These are phyloP conservation scores for Neoboletus magnificus DNA, from an alignment of 768 basidiomycete species.

Conservation along the genomic window DNA sequence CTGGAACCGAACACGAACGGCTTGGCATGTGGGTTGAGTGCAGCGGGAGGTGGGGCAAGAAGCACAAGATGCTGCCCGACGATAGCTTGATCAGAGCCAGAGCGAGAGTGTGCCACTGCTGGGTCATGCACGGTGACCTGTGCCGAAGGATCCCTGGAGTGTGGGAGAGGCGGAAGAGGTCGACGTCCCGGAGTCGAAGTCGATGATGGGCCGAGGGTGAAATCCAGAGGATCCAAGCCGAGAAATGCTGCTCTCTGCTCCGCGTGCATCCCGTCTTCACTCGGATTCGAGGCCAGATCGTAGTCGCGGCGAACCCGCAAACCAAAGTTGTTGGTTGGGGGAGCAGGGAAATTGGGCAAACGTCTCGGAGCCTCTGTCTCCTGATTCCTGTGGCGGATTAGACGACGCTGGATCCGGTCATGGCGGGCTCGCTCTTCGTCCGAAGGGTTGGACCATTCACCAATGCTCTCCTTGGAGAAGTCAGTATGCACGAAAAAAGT, in stretches of 20 bases:
- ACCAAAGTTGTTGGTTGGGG: conserved; percentile 53
- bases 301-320: conserved; percentile 46
- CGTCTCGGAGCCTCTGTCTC: conserved; percentile 65
- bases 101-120: conserved; percentile 61
- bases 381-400: conserved; percentile 45
- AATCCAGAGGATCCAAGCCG: conserved; percentile 41
- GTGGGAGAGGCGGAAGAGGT: conserved; percentile 58
- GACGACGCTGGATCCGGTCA: conserved; percentile 58
- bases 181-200: conserved; percentile 42
- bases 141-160: conserved; percentile 62
- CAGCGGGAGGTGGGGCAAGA: conserved; percentile 17
- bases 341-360: conserved; percentile 76
- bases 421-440: conserved; percentile 83
- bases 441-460: conserved; percentile 89
- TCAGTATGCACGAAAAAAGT: conserved; percentile 6
- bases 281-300: conserved; percentile 83
- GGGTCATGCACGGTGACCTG: conserved; percentile 62
- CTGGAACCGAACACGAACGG: conserved; percentile 74
- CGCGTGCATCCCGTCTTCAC: conserved; percentile 59
- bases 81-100: conserved; percentile 41
- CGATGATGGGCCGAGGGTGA: conserved; percentile 46
- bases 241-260: conserved; percentile 42
- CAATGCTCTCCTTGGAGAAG: conserved; percentile 58
- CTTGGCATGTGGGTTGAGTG: conserved; percentile 77
- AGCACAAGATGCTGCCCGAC: conserved; percentile 18